Base-by-base conservation (phyloP, 2,329 filamentous ascomycete species). In the Samsoniella hepiali region DNA sequence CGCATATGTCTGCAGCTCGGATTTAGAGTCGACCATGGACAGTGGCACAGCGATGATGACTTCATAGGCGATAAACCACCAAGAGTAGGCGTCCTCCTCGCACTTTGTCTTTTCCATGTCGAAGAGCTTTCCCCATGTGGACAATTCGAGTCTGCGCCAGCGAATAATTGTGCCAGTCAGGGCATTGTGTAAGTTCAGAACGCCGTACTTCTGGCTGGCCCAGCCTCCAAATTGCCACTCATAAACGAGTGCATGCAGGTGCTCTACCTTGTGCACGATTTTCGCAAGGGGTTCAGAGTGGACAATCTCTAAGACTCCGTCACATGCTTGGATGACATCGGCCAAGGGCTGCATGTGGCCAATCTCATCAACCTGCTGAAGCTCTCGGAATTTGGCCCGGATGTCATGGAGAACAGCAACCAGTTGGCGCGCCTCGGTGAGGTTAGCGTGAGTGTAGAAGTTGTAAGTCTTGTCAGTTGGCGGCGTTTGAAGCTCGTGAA, bases 1-100 rank as follows among this genome's bases (percentile, higher is more conserved):
- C 0, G 86, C 82, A 72, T 96, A 91, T 17, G 78, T 74, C 42
- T 80, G 78, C 63, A 96, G 76, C 54, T 88, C 84, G 29, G 84
- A 76, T 1, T 80, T 82, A 31, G 83, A 81, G 63, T 86, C 81
- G 1, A 84, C 79, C 65, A 94, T 82, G 27, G 85, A 83, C 61
- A 91, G 80, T 0, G 93, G 90, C 10, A 88, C 89, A 3, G 88
- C 89, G 68, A 99, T 84, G 49, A 96, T 86, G 5, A 89, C 91
- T 75, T 98, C 92, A 71, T 97, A 99, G 1, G 94, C 93, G 65
- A 98, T 84, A 70, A 97, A 99, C 89, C 93, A 99, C 95, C 95
- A 99, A 17, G 90, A 89, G 69, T 88, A 88, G 2, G 94, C 93
- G 71, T 92, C 89, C 56, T 91, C 84, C 29, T 88, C 81, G 69